A percentile compares a stretch with the other conserved stretches of the same genome.
These are phyloP conservation scores for Candida khao-thaluensis DNA, from an alignment of 805 yeast genomes.

Conservation along the genomic window DNA sequence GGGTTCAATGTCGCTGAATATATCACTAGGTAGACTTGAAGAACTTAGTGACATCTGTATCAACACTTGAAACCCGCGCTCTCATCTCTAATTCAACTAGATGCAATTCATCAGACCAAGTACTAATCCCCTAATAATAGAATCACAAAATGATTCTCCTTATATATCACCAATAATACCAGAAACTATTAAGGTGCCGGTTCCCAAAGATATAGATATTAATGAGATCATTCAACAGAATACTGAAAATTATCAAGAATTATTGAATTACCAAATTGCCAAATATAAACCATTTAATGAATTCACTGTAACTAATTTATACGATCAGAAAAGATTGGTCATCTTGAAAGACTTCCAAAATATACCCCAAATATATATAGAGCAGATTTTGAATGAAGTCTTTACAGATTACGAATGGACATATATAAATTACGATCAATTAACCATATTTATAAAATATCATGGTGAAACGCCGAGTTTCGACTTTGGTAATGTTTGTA, in stretches of 20 bases:
- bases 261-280: not conserved
- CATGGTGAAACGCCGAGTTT: not conserved
- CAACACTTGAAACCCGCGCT: too few relatives aligned
- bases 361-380: conserved; percentile 27
- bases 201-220: conserved; percentile 17
- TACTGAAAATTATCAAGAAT: conserved; percentile 12
- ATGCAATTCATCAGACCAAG: conserved; percentile 5
- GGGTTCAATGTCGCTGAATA: conserved; percentile 8
- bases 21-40: conserved; percentile 6
- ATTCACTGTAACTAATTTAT: not conserved
- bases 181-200: conserved; percentile 17
- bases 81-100: not conserved
- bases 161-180: conserved; percentile 11
- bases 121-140: not conserved
- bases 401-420: conserved; percentile 10
- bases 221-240: conserved; percentile 16
- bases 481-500: conserved; percentile 1
- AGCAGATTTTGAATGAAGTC: conserved; percentile 29
- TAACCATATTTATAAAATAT: conserved; percentile 6
- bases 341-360: conserved; percentile 35
- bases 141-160: not conserved
- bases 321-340: conserved; percentile 32
- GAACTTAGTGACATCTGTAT: not conserved
- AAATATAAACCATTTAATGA: conserved; percentile 4
- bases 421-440: conserved; percentile 6